Conservation (phyloP, 192 early-diverging fungal species). For the Backusella australiensis region DNA sequence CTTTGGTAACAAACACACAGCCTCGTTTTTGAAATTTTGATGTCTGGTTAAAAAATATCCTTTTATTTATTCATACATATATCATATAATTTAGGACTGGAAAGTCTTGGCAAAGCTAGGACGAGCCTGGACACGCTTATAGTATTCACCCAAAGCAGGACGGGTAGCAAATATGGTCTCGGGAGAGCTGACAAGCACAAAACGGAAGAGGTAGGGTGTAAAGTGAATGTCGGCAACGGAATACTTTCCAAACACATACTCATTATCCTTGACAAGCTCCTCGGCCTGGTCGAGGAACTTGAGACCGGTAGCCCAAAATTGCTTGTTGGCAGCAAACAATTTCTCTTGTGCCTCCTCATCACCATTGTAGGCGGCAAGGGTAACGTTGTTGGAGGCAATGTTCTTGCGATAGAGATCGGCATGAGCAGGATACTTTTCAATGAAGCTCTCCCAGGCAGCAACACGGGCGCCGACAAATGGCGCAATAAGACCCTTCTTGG, state of each 20-base stretch:
- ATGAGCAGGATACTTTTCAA: slow-evolving; percentile 3
- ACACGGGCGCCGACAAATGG: slow-evolving; percentile 9
- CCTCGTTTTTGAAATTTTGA: neutral
- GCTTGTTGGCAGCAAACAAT: neutral
- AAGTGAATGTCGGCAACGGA: slow-evolving; percentile 15
- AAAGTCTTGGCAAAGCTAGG: slow-evolving; percentile 9
- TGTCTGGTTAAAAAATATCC: neutral
- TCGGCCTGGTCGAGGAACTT: slow-evolving; percentile 12
- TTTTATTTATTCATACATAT: neutral
- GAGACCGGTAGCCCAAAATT: neutral
- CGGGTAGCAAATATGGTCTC: slow-evolving; percentile 7
- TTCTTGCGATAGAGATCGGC: neutral
- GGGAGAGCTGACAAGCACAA: neutral
- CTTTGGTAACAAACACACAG: neutral
- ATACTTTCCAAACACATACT: slow-evolving; percentile 13
- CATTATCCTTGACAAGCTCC: neutral
- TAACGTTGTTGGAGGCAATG: neutral
- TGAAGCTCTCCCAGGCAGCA: neutral
- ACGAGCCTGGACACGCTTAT: slow-evolving; percentile 6
- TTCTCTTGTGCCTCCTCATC: neutral
- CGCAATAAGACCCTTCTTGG: neutral
- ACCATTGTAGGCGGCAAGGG: neutral
- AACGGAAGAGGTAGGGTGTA: slow-evolving; percentile 13
- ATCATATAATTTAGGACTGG: neutral
- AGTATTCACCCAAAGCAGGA: slow-evolving; percentile 14